These are phyloP conservation scores for Aspergillus pseudoterreus DNA, from an alignment of 2,329 filamentous ascomycete genomes.

Conservation along the genomic window DNA sequence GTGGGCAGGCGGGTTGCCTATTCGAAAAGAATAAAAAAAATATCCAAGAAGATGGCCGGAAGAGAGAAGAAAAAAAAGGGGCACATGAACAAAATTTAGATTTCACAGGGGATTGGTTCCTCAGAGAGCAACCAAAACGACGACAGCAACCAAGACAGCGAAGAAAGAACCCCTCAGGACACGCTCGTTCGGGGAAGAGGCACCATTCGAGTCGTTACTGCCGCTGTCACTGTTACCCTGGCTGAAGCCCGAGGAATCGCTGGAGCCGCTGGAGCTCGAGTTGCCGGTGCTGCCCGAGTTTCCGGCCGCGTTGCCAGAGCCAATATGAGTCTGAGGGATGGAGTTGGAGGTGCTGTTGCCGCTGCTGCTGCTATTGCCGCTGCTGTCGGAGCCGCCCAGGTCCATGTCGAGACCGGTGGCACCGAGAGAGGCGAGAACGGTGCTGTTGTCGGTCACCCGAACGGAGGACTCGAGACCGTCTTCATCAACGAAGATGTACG, in stretches of 20 bases:
- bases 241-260: constrained; percentile 27
- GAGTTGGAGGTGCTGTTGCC: constrained; percentile 20
- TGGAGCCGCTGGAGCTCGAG: constrained; percentile 14
- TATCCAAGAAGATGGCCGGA: constrained; percentile 16
- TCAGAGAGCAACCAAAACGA: constrained; percentile 45
- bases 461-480: constrained; percentile 73
- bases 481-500: constrained; percentile 70
- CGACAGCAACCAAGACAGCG: constrained; percentile 45
- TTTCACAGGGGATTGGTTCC: constrained; percentile 5
- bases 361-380: constrained; percentile 4
- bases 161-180: constrained; percentile 45
- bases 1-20: background rate
- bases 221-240: constrained; percentile 20
- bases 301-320: constrained; percentile 27
- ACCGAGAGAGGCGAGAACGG: constrained; percentile 72
- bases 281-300: constrained; percentile 13
- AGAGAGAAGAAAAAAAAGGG: background rate
- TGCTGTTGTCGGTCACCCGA: constrained; percentile 68
- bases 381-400: constrained; percentile 16
- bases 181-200: constrained; percentile 35
- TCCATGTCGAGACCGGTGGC: constrained; percentile 76
- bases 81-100: background rate
- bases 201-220: constrained; percentile 22
- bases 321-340: constrained; percentile 31
- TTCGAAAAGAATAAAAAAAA: constrained; percentile 13